Conservation (phyloP, 2,329 filamentous ascomycete genomes). For the Alternaria ethzedia region DNA sequence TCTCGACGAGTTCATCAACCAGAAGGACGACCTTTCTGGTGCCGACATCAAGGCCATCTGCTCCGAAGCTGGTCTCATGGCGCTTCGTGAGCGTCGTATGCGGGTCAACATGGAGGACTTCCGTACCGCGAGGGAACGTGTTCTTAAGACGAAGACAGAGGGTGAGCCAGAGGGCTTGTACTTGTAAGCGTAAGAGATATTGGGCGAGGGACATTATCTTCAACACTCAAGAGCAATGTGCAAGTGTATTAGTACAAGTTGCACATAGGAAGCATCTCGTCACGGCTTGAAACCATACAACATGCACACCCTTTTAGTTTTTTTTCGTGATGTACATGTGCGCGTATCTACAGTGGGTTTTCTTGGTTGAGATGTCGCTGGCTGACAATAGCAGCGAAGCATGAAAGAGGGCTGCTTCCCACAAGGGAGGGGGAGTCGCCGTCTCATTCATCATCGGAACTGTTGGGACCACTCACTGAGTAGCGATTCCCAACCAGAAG, state of each 20-base stretch:
- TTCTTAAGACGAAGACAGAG: constrained; percentile 98
- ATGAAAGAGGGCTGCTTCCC: background rate
- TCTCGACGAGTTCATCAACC: constrained; percentile 95
- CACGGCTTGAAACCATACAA: constrained; percentile 9
- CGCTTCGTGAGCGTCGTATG: constrained; percentile 93
- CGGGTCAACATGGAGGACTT: constrained; percentile 99
- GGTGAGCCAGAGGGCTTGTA: constrained; percentile 98
- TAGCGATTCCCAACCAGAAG: background rate
- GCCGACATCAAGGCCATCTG: constrained; percentile 99
- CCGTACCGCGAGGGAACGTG: constrained; percentile 86
- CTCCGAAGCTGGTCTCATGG: constrained; percentile 94
- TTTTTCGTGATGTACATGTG: background rate
- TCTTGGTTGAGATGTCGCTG: background rate
- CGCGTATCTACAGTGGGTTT: background rate
- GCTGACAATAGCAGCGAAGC: background rate
- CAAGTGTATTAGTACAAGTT: constrained; percentile 27
- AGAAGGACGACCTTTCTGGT: constrained; percentile 96
- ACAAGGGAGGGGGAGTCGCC: background rate
- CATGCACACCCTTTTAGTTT: background rate
- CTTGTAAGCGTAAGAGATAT: constrained; percentile 73
- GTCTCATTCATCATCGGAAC: no score
- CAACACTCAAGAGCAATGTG: constrained; percentile 4
- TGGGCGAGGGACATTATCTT: no score
- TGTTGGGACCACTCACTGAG: background rate
- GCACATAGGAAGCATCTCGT: background rate